These are phyloP conservation scores for Cystofilobasidium bisporidii DNA, from an alignment of 768 basidiomycete species.

Conservation along the genomic window DNA sequence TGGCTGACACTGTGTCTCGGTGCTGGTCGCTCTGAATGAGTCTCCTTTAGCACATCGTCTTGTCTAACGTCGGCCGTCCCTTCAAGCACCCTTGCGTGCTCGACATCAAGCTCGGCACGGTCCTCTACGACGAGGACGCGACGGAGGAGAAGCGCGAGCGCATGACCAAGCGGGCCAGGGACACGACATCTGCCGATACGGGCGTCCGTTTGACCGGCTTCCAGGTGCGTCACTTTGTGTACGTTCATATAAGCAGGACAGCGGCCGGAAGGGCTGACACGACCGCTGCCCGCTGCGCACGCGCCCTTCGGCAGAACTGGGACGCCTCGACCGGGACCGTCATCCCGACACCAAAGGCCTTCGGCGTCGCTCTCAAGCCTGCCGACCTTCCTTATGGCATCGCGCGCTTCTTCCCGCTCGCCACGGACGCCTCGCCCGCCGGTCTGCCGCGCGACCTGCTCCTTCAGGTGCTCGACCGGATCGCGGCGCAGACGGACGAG, in stretches of 20 bases:
- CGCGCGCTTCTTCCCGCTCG: conserved; percentile 61
- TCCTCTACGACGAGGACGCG: conserved; percentile 66
- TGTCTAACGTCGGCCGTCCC: conserved; percentile 67
- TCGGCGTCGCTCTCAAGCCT: conserved; percentile 64
- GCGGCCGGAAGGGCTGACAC: no score
- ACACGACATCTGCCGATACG: conserved; percentile 62
- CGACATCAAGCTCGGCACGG: conserved; percentile 86
- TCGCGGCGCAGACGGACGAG: conserved; percentile 45
- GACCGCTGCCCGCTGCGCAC: neutral
- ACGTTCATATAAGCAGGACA: no score
- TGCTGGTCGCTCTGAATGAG: no score
- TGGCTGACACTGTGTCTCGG: no score
- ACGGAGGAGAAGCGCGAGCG: conserved; percentile 63
- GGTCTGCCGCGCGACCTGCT: conserved; percentile 55
- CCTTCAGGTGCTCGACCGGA: conserved; percentile 50
- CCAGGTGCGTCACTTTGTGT: conserved; percentile 51
- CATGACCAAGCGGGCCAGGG: conserved; percentile 61
- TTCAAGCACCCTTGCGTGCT: conserved; percentile 77
- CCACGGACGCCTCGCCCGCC: conserved; percentile 31
- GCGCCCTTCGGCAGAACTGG: conserved; percentile 48
- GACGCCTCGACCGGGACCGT: conserved; percentile 52
- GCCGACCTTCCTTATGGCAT: conserved; percentile 68
- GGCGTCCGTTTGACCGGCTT: conserved; percentile 83
- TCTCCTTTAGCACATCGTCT: conserved; percentile 54
- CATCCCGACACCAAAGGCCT: conserved; percentile 52